Conservation (phyloP, 768 basidiomycete species). For the Suillus placidus region DNA sequence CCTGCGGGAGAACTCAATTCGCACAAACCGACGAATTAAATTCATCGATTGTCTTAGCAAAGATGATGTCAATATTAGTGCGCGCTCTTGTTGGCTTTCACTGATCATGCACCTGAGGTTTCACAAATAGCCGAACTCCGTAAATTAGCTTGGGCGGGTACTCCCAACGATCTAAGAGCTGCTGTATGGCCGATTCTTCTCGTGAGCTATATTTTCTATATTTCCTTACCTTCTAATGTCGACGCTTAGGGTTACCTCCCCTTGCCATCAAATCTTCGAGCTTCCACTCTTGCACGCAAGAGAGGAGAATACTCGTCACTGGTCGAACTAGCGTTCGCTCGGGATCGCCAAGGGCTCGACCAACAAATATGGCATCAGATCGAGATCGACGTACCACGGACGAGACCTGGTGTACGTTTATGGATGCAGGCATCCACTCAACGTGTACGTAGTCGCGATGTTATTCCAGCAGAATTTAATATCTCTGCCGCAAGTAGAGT, state of each 20-base stretch:
- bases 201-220: constrained; percentile 46
- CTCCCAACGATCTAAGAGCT: constrained; percentile 84
- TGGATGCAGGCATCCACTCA: constrained; percentile 94
- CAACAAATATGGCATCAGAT: constrained; percentile 99
- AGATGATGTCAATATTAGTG: constrained; percentile 73
- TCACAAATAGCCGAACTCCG: constrained; percentile 68
- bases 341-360: constrained; percentile 84
- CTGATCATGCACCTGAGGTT: constrained; percentile 9
- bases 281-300: constrained; percentile 81
- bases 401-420: constrained; percentile 84
- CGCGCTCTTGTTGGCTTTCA: constrained; percentile 9
- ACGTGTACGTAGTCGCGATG: constrained; percentile 55
- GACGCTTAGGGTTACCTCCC: constrained; percentile 86
- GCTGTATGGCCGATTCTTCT: constrained; percentile 94
- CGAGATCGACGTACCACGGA: constrained; percentile 96
- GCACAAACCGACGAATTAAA: constrained; percentile 76
- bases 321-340: constrained; percentile 86
- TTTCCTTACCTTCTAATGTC: constrained; percentile 14
- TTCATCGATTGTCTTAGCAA: constrained; percentile 78
- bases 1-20: constrained; percentile 74
- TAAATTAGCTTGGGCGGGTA: constrained; percentile 93
- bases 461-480: background rate
- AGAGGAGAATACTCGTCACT: constrained; percentile 89
- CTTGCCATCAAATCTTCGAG: constrained; percentile 73
- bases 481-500: constrained; percentile 53